phyloP scores from a whole-genome alignment of 768 basidiomycete species.

The Flagelloscypha sp. region DNA sequence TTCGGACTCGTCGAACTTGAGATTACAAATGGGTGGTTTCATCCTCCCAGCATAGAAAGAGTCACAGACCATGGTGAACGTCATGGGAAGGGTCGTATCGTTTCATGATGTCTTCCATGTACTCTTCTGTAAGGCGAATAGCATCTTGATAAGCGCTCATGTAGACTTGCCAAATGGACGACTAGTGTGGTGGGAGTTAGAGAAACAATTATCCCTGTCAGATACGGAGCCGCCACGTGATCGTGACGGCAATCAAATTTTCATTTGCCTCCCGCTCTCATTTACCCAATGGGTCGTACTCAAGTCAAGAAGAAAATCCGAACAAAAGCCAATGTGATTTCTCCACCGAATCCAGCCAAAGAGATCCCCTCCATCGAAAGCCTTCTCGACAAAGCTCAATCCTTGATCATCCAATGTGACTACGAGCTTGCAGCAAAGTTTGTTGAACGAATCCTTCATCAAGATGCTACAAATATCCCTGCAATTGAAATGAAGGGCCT shows the following conservation, averaged over 20 bases:
- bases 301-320: constrained; percentile 38
- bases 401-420: constrained; percentile 77
- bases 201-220: no score
- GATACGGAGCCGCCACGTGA: background rate
- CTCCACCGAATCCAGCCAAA: constrained; percentile 11
- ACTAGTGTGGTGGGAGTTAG: no score
- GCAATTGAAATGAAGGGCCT: constrained; percentile 80
- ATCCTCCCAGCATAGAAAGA: constrained; percentile 2
- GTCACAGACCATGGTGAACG: constrained; percentile 57
- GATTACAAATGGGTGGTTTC: constrained; percentile 6
- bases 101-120: constrained; percentile 69
- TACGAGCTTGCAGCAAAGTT: constrained; percentile 76
- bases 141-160: no score
- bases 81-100: constrained; percentile 79
- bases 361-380: constrained; percentile 39
- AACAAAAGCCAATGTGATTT: constrained; percentile 16
- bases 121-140: no score
- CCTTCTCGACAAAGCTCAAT: constrained; percentile 69
- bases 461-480: constrained; percentile 52
- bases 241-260: background rate
- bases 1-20: constrained; percentile 74
- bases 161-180: no score
- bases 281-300: constrained; percentile 65
- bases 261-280: no score
- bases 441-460: constrained; percentile 55